A percentile compares a stretch with the other conserved stretches of the same genome.
Conservation (phyloP, 2,329 filamentous ascomycete genomes). For the Pyrenochaeta sp. region DNA sequence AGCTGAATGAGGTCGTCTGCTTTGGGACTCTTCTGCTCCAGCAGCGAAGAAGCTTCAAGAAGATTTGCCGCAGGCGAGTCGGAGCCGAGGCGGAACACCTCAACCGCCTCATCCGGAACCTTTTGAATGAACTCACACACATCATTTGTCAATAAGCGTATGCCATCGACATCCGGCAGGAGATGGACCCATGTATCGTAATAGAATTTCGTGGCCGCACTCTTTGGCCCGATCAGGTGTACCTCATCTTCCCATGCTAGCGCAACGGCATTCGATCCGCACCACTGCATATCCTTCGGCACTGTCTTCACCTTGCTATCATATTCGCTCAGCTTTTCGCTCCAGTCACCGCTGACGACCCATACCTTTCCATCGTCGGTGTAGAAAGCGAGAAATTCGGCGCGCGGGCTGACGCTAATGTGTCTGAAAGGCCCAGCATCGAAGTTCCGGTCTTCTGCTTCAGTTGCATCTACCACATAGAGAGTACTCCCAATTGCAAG, state of each 20-base stretch:
- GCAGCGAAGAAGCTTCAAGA: slow-evolving; percentile 87
- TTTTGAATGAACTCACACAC: slow-evolving; percentile 98
- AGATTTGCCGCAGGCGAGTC: slow-evolving; percentile 91
- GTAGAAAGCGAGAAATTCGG: slow-evolving; percentile 86
- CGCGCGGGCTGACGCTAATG: slow-evolving; percentile 89
- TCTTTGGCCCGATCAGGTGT: slow-evolving; percentile 87
- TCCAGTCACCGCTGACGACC: slow-evolving; percentile 95
- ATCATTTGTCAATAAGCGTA: slow-evolving; percentile 88
- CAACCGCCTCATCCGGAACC: slow-evolving; percentile 84
- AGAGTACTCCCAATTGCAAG: slow-evolving; percentile 86
- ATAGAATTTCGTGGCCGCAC: slow-evolving; percentile 78
- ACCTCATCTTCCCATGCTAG: slow-evolving; percentile 98
- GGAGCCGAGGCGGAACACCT: slow-evolving; percentile 88
- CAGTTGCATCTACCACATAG: slow-evolving; percentile 84
- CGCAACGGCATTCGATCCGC: slow-evolving; percentile 90
- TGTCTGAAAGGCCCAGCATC: slow-evolving; percentile 93
- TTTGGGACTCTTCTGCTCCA: slow-evolving; percentile 94
- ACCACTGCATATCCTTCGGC: slow-evolving; percentile 93
- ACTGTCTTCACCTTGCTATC: slow-evolving; percentile 85
- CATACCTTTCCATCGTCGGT: slow-evolving; percentile 83
- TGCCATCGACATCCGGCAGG: slow-evolving; percentile 87
- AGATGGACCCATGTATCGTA: slow-evolving; percentile 93
- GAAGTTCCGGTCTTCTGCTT: slow-evolving; percentile 89
- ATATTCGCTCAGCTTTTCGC: slow-evolving; percentile 90
- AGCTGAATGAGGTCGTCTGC: slow-evolving; percentile 97